Conservation (phyloP, 1,284 basidiomycete genomes). For the Ceratobasidium sp. region DNA sequence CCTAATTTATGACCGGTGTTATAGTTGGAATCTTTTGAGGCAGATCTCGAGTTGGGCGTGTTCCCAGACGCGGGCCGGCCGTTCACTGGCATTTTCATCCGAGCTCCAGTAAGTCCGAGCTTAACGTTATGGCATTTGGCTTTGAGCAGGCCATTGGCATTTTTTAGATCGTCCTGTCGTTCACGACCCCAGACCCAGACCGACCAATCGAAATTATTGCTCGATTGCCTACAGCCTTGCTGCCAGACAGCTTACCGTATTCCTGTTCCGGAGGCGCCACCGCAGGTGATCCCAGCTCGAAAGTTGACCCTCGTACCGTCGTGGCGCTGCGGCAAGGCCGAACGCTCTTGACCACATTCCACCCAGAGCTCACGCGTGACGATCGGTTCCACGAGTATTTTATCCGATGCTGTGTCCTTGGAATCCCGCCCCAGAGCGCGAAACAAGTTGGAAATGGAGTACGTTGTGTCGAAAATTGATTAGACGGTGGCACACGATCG, state of each 20-base stretch:
- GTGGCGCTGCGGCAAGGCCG: conserved; percentile 90
- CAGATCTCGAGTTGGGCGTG: conserved; percentile 74
- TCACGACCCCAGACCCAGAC: conserved; percentile 60
- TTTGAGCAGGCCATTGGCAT: conserved; percentile 21
- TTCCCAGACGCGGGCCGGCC: conserved; percentile 72
- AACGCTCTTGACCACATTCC: conserved; percentile 92
- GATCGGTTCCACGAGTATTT: conserved; percentile 92
- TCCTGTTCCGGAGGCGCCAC: background rate
- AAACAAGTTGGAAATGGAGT: conserved; percentile 4
- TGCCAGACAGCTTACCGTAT: conserved; percentile 60
- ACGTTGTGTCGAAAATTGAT: no score
- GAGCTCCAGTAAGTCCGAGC: conserved; percentile 79
- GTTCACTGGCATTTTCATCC: conserved; percentile 94
- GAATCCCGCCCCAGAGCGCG: background rate
- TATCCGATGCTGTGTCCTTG: conserved; percentile 62
- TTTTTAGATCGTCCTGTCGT: conserved; percentile 71
- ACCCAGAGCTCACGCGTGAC: conserved; percentile 93
- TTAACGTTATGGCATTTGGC: conserved; percentile 24
- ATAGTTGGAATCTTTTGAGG: conserved; percentile 92
- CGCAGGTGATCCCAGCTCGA: conserved; percentile 50
- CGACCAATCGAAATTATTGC: conserved; percentile 71
- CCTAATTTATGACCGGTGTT: conserved; percentile 11
- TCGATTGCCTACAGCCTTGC: conserved; percentile 72
- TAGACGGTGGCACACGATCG: no score
- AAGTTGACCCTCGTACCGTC: conserved; percentile 71